Conservation (phyloP, 2,329 filamentous ascomycete genomes). For the Cladosporium halotolerans region DNA sequence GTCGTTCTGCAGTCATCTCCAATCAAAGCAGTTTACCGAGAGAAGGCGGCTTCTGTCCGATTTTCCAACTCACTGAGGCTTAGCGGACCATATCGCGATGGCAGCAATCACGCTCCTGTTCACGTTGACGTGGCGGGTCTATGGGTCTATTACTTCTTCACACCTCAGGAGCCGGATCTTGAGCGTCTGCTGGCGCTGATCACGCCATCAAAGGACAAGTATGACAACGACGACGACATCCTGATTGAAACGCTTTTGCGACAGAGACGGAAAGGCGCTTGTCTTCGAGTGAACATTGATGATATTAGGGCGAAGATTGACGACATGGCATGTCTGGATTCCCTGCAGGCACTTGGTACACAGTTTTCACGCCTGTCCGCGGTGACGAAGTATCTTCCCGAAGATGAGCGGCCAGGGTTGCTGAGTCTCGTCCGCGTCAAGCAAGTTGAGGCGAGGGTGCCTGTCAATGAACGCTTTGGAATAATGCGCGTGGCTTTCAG, state of each 20-base stretch:
- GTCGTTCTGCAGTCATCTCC: constrained; percentile 51
- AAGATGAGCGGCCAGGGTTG: constrained; percentile 87
- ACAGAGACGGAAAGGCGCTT: constrained; percentile 78
- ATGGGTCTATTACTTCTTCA: constrained; percentile 63
- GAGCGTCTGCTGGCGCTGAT: constrained; percentile 77
- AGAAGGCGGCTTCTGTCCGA: constrained; percentile 25
- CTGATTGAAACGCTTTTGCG: constrained; percentile 85
- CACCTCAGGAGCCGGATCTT: constrained; percentile 73
- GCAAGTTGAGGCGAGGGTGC: constrained; percentile 54
- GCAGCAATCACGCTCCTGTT: constrained; percentile 24
- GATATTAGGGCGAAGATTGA: constrained; percentile 57
- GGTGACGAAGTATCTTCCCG: constrained; percentile 88
- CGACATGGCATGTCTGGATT: constrained; percentile 58
- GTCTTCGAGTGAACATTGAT: constrained; percentile 65
- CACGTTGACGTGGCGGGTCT: constrained; percentile 63
- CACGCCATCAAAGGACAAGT: constrained; percentile 85
- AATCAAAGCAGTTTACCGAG: constrained; percentile 74
- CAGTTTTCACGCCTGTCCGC: constrained; percentile 78
- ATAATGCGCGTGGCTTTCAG: constrained; percentile 50
- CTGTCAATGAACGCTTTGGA: constrained; percentile 65
- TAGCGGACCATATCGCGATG: constrained; percentile 61
- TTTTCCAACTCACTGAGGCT: constrained; percentile 38
- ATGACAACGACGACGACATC: constrained; percentile 85
- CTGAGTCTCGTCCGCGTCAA: constrained; percentile 66
- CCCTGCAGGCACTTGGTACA: constrained; percentile 64